Evolutionary conservation across 345 rosid species (phyloP).

Genomic region (Eucalyptus dawsonii): DNA sequence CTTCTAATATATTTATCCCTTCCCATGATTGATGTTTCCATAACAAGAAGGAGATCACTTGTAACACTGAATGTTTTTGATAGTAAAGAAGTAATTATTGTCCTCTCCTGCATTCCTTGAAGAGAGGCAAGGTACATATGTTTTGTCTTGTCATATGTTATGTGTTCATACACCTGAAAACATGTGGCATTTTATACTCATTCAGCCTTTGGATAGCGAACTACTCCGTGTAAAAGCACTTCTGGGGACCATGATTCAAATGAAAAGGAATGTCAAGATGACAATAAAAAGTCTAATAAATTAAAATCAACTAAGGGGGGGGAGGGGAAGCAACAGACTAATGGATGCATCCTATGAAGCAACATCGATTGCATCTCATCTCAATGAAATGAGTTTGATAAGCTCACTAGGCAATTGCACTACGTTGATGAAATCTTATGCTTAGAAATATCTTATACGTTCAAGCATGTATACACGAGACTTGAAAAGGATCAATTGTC

Average conservation of each 20-base stretch:
- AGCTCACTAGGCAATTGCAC: not conserved
- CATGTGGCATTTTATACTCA: not conserved
- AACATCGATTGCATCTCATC: not conserved
- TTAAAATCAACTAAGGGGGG: not conserved
- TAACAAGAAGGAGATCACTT: slow-evolving; percentile 6
- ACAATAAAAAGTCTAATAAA: not conserved
- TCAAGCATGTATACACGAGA: not conserved
- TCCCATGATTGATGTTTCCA: not conserved
- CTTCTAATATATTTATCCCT: no score
- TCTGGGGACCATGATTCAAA: not conserved
- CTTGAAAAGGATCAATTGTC: not conserved
- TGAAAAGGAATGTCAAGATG: not conserved
- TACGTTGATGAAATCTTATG: not conserved
- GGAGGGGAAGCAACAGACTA: not conserved
- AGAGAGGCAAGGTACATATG: slow-evolving; percentile 32
- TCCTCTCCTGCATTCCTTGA: slow-evolving; percentile 48
- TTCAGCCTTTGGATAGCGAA: not conserved
- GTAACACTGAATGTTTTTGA: slow-evolving; percentile 46
- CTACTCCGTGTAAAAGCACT: not conserved
- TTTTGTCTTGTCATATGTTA: slow-evolving; percentile 27
- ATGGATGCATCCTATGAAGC: not conserved
- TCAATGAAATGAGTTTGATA: not conserved
- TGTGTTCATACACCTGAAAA: slow-evolving; percentile 10
- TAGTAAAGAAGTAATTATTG: slow-evolving; percentile 28
- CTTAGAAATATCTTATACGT: not conserved